phyloP scores from a whole-genome alignment of 805 yeast genomes.

The Komagataella kurtzmanii region DNA sequence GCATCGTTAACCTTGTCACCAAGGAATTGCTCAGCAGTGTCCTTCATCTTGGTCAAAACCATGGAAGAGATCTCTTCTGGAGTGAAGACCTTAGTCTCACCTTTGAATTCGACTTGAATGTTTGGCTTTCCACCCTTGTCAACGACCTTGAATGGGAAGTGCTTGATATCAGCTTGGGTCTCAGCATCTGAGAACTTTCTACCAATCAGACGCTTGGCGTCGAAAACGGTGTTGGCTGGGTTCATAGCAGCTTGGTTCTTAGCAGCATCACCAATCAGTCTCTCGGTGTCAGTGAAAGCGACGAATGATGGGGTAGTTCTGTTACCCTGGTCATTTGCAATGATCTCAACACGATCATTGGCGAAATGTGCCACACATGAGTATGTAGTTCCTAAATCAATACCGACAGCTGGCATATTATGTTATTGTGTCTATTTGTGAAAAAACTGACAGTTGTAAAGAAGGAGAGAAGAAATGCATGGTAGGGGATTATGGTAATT shows the following conservation, averaged over 20 bases:
- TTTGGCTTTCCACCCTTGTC: conserved; percentile 55
- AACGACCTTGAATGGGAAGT: conserved; percentile 72
- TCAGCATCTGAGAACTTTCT: conserved; percentile 57
- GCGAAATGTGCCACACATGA: conserved; percentile 94
- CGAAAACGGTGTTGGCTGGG: conserved; percentile 68
- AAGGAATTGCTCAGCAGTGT: conserved; percentile 65
- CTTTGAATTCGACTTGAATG: conserved; percentile 58
- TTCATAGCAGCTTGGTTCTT: conserved; percentile 75
- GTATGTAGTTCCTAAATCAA: conserved; percentile 81
- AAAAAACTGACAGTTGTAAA: not conserved
- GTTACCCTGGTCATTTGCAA: conserved; percentile 97
- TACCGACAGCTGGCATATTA: conserved; percentile 49
- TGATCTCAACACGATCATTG: conserved; percentile 86
- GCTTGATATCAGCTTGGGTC: conserved; percentile 77
- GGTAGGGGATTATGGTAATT: not conserved
- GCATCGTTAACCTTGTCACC: conserved; percentile 64
- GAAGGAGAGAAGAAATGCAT: not conserved
- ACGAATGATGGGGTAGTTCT: conserved; percentile 96
- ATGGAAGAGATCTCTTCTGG: conserved; percentile 69
- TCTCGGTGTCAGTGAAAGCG: conserved; percentile 86
- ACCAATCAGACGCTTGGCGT: conserved; percentile 76
- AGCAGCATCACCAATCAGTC: conserved; percentile 80
- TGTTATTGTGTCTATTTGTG: conserved; percentile 3
- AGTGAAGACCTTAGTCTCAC: conserved; percentile 54
- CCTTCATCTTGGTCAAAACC: conserved; percentile 75